Evolutionary conservation across 306 rosid genomes (phyloP).

Genomic region (Fragaria vesca): DNA sequence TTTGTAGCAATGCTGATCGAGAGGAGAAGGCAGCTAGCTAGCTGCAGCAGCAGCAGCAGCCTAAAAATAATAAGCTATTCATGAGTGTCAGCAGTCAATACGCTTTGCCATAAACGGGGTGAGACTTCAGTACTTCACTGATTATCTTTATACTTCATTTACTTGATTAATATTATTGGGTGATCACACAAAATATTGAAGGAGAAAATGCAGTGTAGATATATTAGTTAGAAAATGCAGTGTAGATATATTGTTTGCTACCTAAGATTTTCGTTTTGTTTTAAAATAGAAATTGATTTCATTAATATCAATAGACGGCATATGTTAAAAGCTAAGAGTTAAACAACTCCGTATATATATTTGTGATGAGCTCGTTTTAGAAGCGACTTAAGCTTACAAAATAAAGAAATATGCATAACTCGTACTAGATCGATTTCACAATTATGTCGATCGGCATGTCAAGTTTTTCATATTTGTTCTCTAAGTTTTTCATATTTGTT

Average conservation of each 20-base stretch:
- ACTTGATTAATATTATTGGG: background rate
- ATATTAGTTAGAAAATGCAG: background rate
- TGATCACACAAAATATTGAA: background rate
- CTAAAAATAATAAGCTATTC: background rate
- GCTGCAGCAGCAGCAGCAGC: background rate
- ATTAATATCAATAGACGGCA: too few species aligned
- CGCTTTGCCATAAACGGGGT: constrained; percentile 29
- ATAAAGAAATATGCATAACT: too few species aligned
- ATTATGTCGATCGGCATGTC: too few species aligned
- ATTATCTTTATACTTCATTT: background rate
- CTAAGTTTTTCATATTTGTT: background rate
- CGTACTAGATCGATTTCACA: too few species aligned
- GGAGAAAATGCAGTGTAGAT: background rate
- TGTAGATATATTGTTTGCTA: too few species aligned
- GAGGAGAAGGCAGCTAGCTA: background rate
- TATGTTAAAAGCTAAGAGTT: too few species aligned
- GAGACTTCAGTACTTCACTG: background rate
- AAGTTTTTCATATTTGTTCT: background rate
- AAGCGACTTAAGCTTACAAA: too few species aligned
- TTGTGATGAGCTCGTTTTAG: too few species aligned
- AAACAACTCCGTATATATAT: too few species aligned
- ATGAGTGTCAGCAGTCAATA: constrained; percentile 42
- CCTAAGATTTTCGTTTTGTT: too few species aligned
- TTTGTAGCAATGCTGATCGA: background rate
- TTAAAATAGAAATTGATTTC: too few species aligned